A percentile compares a stretch with the other conserved stretches of the same genome.
phyloP scores from a whole-genome alignment of 2,329 filamentous ascomycete genomes.

The Apiospora sp. region DNA sequence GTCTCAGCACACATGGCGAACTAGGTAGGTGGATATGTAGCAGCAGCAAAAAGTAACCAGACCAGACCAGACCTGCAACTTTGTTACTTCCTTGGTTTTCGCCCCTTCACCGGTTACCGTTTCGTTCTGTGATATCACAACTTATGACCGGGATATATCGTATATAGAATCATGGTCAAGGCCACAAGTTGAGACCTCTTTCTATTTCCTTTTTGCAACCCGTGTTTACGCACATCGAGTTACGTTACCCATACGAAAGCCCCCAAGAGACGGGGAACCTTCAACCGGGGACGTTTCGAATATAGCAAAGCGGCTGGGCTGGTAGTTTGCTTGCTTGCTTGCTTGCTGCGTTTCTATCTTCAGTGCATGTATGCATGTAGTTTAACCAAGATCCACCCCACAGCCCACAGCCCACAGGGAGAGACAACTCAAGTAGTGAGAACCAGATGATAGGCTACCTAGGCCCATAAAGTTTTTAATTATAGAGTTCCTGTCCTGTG shows the following conservation, averaged over 20 bases:
- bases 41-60: too few species aligned
- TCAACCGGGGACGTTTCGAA: background rate
- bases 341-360: background rate
- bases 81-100: conserved; percentile 13
- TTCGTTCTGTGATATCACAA: background rate
- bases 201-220: background rate
- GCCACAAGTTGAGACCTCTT: background rate
- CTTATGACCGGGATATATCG: background rate
- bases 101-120: background rate
- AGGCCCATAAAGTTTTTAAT: background rate
- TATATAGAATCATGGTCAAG: background rate
- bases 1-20: conserved; percentile 14
- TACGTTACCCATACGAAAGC: background rate
- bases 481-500: conserved; percentile 1
- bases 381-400: background rate
- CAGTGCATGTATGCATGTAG: background rate
- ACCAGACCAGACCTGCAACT: background rate
- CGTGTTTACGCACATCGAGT: background rate
- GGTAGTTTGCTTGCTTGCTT: background rate
- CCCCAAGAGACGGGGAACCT: background rate
- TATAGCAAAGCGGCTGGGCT: conserved; percentile 15
- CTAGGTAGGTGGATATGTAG: background rate
- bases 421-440: background rate
- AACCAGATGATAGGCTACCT: background rate
- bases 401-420: background rate